These are phyloP conservation scores for Podosphaera xanthii DNA, from an alignment of 2,329 filamentous ascomycete genomes.

Conservation along the genomic window DNA sequence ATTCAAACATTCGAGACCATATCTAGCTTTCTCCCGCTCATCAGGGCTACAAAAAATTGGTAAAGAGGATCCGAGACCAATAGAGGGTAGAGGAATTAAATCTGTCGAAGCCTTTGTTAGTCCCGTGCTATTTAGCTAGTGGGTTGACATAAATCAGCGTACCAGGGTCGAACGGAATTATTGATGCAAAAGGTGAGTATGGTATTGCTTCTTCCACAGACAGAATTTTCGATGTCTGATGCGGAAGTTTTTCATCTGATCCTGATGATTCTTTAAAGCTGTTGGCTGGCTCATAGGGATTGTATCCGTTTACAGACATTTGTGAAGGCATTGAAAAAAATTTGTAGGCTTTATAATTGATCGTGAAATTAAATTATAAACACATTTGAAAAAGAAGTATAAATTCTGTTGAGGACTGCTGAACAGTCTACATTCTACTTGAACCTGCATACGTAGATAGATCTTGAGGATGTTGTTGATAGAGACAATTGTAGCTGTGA, in stretches of 20 bases:
- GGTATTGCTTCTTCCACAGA: slow-evolving; percentile 54
- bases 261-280: neutral
- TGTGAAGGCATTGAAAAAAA: slow-evolving; percentile 44
- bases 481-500: no score
- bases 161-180: slow-evolving; percentile 60
- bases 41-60: slow-evolving; percentile 28
- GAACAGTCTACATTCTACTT: no score
- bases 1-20: slow-evolving; percentile 44
- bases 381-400: no score
- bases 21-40: slow-evolving; percentile 28
- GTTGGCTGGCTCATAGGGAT: slow-evolving; percentile 8
- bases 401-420: no score
- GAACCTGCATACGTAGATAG: no score
- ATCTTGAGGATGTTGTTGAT: no score
- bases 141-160: neutral
- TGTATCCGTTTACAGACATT: slow-evolving; percentile 21
- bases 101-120: slow-evolving; percentile 20
- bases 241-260: slow-evolving; percentile 5
- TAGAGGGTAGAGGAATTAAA: slow-evolving; percentile 40
- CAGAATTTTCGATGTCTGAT: slow-evolving; percentile 22
- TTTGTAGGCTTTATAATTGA: no score
- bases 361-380: no score
- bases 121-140: neutral
- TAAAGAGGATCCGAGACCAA: slow-evolving; percentile 28
- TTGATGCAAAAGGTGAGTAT: slow-evolving; percentile 63